Evolutionary conservation across 805 yeast genomes (phyloP).

Genomic region (Yarrowia porcina): DNA sequence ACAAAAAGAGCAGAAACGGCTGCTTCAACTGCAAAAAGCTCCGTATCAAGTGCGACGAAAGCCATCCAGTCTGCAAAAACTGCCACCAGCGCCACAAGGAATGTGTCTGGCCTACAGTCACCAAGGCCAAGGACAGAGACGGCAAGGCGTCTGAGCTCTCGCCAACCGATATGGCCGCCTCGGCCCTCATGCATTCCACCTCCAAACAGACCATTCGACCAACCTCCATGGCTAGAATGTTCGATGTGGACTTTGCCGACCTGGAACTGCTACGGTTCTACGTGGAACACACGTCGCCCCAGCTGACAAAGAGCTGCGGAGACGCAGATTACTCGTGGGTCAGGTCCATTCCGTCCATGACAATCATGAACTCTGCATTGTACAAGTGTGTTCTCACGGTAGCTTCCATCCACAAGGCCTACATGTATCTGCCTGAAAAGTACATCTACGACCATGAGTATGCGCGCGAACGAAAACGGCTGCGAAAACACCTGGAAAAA

Average conservation of each 20-base stretch:
- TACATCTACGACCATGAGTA: slow-evolving; percentile 23
- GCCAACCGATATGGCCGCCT: slow-evolving; percentile 12
- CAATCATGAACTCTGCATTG: slow-evolving; percentile 13
- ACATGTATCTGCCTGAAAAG: slow-evolving; percentile 22
- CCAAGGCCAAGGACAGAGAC: slow-evolving; percentile 4
- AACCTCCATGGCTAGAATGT: slow-evolving; percentile 20
- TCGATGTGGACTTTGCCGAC: slow-evolving; percentile 25
- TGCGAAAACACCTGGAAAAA: slow-evolving; percentile 15
- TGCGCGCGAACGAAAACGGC: slow-evolving; percentile 6
- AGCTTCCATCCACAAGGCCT: slow-evolving; percentile 23
- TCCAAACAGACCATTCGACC: slow-evolving; percentile 10
- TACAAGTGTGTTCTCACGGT: slow-evolving; percentile 21
- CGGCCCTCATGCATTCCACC: slow-evolving; percentile 15
- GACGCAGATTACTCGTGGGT: slow-evolving; percentile 25
- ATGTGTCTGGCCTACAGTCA: slow-evolving; percentile 28
- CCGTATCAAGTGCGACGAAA: slow-evolving; percentile 34
- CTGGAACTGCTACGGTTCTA: slow-evolving; percentile 19
- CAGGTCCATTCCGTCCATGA: slow-evolving; percentile 24
- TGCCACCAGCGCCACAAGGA: slow-evolving; percentile 29
- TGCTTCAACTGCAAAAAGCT: slow-evolving; percentile 32
- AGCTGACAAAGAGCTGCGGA: slow-evolving; percentile 6
- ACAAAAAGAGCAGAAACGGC: slow-evolving; percentile 33
- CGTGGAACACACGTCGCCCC: slow-evolving; percentile 20
- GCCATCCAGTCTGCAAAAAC: slow-evolving; percentile 31
- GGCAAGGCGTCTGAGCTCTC: slow-evolving; percentile 2